Evolutionary conservation across 2,329 filamentous ascomycete species (phyloP).

Genomic region (Scytalidium sp.): DNA sequence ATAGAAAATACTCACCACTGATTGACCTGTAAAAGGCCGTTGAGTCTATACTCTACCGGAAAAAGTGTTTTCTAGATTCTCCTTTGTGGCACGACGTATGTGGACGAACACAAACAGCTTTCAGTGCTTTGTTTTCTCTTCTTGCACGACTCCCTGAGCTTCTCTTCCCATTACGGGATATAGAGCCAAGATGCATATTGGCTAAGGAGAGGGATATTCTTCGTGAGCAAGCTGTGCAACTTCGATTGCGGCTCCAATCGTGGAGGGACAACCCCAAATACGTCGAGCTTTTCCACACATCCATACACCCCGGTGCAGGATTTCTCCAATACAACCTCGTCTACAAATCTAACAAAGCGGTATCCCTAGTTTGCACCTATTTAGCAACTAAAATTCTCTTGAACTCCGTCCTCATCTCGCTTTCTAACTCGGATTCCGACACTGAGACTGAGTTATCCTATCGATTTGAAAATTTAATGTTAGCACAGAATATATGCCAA

Average conservation of each 20-base stretch:
- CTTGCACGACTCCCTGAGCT: neutral
- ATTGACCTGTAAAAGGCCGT: neutral
- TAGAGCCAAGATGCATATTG: neutral
- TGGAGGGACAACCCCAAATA: neutral
- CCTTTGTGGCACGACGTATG: neutral
- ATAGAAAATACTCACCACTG: neutral
- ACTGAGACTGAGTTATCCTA: too few relatives aligned
- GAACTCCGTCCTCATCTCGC: conserved; percentile 12
- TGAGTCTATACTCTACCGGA: neutral
- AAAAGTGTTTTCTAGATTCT: neutral
- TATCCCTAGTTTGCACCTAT: neutral
- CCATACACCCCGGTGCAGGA: neutral
- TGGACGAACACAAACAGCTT: neutral
- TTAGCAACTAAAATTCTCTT: conserved; percentile 2
- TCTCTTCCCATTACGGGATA: neutral
- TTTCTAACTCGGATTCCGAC: conserved; percentile 2
- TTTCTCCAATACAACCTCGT: neutral
- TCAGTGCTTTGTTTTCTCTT: neutral
- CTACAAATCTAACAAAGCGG: neutral
- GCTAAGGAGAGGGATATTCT: neutral
- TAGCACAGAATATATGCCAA: neutral
- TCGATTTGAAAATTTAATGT: neutral
- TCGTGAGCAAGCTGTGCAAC: neutral
- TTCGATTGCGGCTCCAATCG: neutral
- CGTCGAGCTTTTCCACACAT: neutral